Evolutionary conservation across 108 stramenopile species (phyloP).

Genomic region (Asterionellopsis glacialis): DNA sequence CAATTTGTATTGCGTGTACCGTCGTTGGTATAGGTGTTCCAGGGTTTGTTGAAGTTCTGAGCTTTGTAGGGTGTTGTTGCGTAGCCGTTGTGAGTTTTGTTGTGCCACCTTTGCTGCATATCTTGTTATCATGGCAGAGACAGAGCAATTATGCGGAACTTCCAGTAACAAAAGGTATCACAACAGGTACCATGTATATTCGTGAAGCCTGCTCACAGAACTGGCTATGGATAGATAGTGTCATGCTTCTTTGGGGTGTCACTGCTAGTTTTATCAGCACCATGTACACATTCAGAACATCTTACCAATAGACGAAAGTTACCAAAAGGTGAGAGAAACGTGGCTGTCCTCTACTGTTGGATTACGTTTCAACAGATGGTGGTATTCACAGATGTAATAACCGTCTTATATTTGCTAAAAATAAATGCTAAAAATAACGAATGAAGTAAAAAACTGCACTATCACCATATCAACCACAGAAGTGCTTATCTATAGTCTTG

Average conservation of each 20-base stretch:
- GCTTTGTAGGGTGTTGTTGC: constrained; percentile 72
- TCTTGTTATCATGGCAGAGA: not conserved
- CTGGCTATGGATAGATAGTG: constrained; percentile 11
- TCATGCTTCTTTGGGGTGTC: constrained; percentile 28
- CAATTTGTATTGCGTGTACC: constrained; percentile 39
- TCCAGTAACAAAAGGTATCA: too few species aligned
- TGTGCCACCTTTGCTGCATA: constrained; percentile 58
- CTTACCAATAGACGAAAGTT: too few species aligned
- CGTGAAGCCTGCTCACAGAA: not conserved
- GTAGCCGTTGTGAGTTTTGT: constrained; percentile 67
- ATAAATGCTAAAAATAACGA: too few species aligned
- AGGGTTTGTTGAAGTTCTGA: constrained; percentile 66
- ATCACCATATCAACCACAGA: too few species aligned
- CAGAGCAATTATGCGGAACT: too few species aligned
- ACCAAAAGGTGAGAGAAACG: too few species aligned
- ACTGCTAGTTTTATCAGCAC: constrained; percentile 27
- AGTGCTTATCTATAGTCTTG: too few species aligned
- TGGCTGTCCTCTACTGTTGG: too few species aligned
- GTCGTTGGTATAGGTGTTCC: constrained; percentile 41
- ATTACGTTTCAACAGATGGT: too few species aligned
- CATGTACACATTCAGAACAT: constrained; percentile 14
- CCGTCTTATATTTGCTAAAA: too few species aligned
- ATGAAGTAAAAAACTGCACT: too few species aligned
- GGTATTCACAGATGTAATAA: too few species aligned
- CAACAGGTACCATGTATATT: not conserved